Evolutionary conservation across 2,329 filamentous ascomycete species (phyloP).

Genomic region (Verticillium zaregamsianum): DNA sequence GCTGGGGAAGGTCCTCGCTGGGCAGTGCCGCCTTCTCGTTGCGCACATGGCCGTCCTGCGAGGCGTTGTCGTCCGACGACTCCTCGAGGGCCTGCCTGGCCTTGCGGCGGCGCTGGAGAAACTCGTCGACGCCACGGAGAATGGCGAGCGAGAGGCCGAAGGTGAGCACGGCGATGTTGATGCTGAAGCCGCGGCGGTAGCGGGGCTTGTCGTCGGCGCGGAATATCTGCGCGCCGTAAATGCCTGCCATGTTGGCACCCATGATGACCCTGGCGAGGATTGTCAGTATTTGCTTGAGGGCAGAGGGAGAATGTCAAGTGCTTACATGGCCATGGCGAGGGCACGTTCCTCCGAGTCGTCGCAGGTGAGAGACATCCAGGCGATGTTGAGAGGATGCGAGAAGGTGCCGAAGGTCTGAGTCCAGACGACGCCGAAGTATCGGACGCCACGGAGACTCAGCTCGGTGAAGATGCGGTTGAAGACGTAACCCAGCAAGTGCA

Average conservation of each 20-base stretch:
- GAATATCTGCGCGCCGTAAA: slow-evolving; percentile 59
- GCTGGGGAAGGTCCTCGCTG: neutral
- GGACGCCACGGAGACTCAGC: slow-evolving; percentile 32
- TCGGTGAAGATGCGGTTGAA: slow-evolving; percentile 51
- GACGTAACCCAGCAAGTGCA: slow-evolving; percentile 46
- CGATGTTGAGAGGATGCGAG: slow-evolving; percentile 54
- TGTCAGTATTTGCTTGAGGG: neutral
- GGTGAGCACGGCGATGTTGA: slow-evolving; percentile 38
- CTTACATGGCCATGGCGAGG: slow-evolving; percentile 54
- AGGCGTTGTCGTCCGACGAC: neutral
- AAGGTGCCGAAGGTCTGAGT: slow-evolving; percentile 52
- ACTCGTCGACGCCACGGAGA: slow-evolving; percentile 39
- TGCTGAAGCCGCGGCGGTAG: slow-evolving; percentile 46
- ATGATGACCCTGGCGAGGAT: slow-evolving; percentile 44
- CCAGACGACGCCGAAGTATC: slow-evolving; percentile 53
- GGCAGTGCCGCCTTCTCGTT: neutral
- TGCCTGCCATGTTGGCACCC: slow-evolving; percentile 58
- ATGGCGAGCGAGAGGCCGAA: slow-evolving; percentile 36
- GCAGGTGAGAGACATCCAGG: slow-evolving; percentile 55
- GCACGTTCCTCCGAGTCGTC: slow-evolving; percentile 53
- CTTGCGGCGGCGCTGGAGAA: neutral
- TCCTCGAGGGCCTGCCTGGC: neutral
- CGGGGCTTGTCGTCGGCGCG: slow-evolving; percentile 44
- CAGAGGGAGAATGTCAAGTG: neutral
- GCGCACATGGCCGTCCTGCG: neutral